Evolutionary conservation across 2,329 filamentous ascomycete genomes (phyloP).

Genomic region (Ceratocystiopsis brevicomis): DNA sequence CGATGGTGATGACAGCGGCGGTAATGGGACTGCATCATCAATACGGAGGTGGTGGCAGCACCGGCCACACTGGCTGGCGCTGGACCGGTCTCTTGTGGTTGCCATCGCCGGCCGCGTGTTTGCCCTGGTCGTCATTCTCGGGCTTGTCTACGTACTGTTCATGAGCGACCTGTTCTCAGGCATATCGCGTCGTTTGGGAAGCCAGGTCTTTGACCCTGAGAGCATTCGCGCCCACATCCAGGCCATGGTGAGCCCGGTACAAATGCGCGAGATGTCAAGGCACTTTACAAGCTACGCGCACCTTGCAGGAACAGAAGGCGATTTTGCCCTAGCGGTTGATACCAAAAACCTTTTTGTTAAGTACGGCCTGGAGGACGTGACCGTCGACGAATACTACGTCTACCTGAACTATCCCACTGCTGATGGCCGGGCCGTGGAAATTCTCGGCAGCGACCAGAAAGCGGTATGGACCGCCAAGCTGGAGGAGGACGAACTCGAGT

Average conservation of each 20-base stretch:
- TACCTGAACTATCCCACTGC: constrained; percentile 81
- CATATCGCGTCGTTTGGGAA: constrained; percentile 41
- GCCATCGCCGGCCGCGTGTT: constrained; percentile 55
- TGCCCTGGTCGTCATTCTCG: constrained; percentile 55
- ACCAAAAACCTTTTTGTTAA: constrained; percentile 58
- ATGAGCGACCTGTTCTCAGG: constrained; percentile 64
- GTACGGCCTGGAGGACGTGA: constrained; percentile 56
- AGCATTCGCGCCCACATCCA: constrained; percentile 60
- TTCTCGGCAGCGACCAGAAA: constrained; percentile 47
- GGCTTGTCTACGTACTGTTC: constrained; percentile 68
- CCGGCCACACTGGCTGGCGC: constrained; percentile 15
- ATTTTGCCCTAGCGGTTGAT: constrained; percentile 70
- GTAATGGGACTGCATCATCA: no score
- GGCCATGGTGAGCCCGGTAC: constrained; percentile 47
- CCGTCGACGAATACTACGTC: constrained; percentile 62
- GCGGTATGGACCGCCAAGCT: constrained; percentile 59
- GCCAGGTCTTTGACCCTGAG: constrained; percentile 66
- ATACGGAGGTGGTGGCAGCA: neutral
- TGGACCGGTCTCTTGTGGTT: constrained; percentile 24
- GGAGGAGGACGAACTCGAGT: constrained; percentile 59
- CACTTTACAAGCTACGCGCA: constrained; percentile 75
- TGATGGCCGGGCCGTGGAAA: constrained; percentile 61
- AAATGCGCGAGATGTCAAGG: constrained; percentile 52
- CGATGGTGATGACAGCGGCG: neutral
- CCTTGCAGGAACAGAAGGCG: constrained; percentile 84